Conservation (phyloP, 116 monocot species). For the Zostera marina region DNA sequence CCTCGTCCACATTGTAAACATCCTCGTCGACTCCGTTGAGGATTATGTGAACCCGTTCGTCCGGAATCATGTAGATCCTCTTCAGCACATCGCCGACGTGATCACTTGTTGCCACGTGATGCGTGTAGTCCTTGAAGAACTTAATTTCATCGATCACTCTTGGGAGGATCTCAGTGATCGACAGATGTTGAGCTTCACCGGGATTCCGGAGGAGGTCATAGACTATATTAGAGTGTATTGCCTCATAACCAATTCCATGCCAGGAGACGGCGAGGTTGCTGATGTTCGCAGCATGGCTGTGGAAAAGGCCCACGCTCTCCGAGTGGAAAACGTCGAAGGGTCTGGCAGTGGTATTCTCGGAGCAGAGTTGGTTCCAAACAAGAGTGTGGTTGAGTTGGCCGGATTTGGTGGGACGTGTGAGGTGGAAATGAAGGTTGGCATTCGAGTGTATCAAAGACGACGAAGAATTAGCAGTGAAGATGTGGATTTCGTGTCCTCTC, state of each 20-base stretch:
- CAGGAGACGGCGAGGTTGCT: slow-evolving; percentile 54
- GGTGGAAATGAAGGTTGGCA: slow-evolving; percentile 34
- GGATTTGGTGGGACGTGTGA: slow-evolving; percentile 31
- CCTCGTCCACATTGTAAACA: slow-evolving; percentile 23
- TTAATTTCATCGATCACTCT: slow-evolving; percentile 73
- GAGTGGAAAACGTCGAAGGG: slow-evolving; percentile 61
- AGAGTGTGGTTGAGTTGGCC: slow-evolving; percentile 59
- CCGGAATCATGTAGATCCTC: slow-evolving; percentile 77
- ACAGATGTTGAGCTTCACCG: slow-evolving; percentile 13
- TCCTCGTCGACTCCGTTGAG: slow-evolving; percentile 69
- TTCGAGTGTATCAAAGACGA: slow-evolving; percentile 3
- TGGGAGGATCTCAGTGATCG: slow-evolving; percentile 19
- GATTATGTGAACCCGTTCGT: slow-evolving; percentile 62
- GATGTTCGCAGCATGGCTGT: slow-evolving; percentile 46
- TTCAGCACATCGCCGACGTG: slow-evolving; percentile 73
- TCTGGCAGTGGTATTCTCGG: slow-evolving; percentile 23
- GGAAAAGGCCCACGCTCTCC: slow-evolving; percentile 61
- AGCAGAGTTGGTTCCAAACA: slow-evolving; percentile 44
- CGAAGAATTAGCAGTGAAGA: slow-evolving; percentile 28
- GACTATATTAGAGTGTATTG: slow-evolving; percentile 72
- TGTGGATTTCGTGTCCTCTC: slow-evolving; percentile 63
- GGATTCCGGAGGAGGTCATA: slow-evolving; percentile 46
- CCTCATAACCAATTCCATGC: slow-evolving; percentile 85
- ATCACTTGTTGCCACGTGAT: slow-evolving; percentile 87
- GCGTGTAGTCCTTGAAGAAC: slow-evolving; percentile 61